Conservation (phyloP, 352 stramenopile genomes). For the Pythium brassicae region DNA sequence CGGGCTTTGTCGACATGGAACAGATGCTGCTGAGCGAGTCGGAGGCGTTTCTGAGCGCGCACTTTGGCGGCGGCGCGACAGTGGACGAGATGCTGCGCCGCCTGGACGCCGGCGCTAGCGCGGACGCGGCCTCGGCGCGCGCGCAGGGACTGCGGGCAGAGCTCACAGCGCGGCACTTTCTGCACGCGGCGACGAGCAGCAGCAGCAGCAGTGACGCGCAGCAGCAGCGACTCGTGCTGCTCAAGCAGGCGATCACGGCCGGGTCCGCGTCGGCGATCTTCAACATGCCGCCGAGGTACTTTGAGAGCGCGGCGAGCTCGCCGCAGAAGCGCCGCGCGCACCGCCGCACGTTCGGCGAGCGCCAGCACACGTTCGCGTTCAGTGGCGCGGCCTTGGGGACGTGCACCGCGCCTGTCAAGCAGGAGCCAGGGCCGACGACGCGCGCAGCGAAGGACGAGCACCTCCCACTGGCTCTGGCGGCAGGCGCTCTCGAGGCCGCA, state of each 20-base stretch:
- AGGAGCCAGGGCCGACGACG: background rate
- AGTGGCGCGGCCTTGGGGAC: no score
- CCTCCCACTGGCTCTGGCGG: background rate
- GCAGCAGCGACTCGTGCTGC: constrained; percentile 10
- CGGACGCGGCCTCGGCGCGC: background rate
- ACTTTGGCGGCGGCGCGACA: constrained; percentile 12
- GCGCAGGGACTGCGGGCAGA: constrained; percentile 4
- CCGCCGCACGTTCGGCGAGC: constrained; percentile 59
- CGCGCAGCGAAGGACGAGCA: background rate
- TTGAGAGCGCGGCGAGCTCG: constrained; percentile 22
- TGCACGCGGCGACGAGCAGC: background rate
- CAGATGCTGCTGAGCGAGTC: constrained; percentile 48
- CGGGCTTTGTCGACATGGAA: constrained; percentile 53
- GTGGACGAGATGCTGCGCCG: constrained; percentile 17
- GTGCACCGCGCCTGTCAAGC: background rate
- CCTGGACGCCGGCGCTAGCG: background rate
- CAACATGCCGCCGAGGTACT: constrained; percentile 40
- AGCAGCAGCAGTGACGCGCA: background rate
- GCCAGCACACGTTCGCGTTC: constrained; percentile 47
- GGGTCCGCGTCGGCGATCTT: constrained; percentile 12
- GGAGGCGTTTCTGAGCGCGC: constrained; percentile 30
- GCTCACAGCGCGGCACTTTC: constrained; percentile 14
- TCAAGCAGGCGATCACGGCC: constrained; percentile 10
- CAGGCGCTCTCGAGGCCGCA: no score
- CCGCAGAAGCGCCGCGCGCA: constrained; percentile 44